These are phyloP conservation scores for Nicotiana attenuata DNA, from an alignment of 257 asterid genomes.

Conservation along the genomic window DNA sequence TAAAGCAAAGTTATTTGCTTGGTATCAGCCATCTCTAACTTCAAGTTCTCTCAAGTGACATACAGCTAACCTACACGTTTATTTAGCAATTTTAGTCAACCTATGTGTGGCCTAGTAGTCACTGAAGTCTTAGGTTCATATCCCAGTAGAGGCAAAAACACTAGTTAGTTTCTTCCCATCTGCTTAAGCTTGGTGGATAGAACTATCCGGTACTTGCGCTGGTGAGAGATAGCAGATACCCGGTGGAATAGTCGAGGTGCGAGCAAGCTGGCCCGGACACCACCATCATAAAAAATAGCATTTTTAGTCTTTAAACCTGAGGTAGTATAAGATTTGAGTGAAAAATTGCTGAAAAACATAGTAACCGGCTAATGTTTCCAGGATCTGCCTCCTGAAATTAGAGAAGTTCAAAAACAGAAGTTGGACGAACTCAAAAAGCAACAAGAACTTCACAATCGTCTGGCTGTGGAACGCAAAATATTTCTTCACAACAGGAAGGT, in stretches of 20 bases:
- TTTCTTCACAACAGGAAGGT: conserved; percentile 69
- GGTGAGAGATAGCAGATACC: too few relatives aligned
- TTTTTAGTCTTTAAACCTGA: not conserved
- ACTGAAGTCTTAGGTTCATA: too few relatives aligned
- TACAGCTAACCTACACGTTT: not conserved
- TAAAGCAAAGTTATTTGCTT: not conserved
- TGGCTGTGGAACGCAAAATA: conserved; percentile 69
- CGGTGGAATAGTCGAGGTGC: too few relatives aligned
- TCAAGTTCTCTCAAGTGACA: not conserved
- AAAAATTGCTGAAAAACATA: not conserved
- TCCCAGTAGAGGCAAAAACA: too few relatives aligned
- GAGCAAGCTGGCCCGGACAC: too few relatives aligned
- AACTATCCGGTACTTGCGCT: too few relatives aligned
- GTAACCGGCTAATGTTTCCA: conserved; percentile 18
- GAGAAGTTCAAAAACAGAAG: conserved; percentile 70
- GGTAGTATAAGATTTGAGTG: not conserved
- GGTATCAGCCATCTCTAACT: not conserved
- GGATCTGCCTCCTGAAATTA: conserved; percentile 73
- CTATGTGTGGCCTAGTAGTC: too few relatives aligned
- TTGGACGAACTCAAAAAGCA: conserved; percentile 83
- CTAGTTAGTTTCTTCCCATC: too few relatives aligned
- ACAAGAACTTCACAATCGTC: conserved; percentile 66
- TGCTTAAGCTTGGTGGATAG: too few relatives aligned
- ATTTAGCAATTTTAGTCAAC: not conserved
- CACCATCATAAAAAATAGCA: not conserved